Conservation (phyloP, 2,329 filamentous ascomycete genomes). For the Nemania sp. region DNA sequence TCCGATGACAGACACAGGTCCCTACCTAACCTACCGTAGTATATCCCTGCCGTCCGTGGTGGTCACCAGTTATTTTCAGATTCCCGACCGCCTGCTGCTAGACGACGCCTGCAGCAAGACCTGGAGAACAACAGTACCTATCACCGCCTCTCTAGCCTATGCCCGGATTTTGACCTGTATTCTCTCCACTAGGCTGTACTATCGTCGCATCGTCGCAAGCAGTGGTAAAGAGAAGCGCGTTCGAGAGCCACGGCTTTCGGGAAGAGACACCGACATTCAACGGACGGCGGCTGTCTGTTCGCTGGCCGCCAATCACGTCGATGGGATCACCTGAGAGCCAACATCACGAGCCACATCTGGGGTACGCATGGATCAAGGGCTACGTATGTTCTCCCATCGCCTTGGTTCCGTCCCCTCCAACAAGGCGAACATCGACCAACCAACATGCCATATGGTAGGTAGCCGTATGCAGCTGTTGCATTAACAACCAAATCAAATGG, state of each 20-base stretch:
- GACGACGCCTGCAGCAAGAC: constrained; percentile 34
- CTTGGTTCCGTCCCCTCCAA: constrained; percentile 3
- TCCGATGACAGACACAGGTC: neutral
- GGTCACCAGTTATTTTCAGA: constrained; percentile 15
- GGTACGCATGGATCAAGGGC: neutral
- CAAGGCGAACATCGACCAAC: neutral
- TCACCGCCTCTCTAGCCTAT: constrained; percentile 24
- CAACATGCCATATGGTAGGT: neutral
- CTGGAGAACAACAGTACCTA: constrained; percentile 9
- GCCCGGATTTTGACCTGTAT: constrained; percentile 1
- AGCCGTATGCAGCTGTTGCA: neutral
- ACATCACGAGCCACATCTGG: constrained; percentile 28
- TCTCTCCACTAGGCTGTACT: constrained; percentile 6
- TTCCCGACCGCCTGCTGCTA: constrained; percentile 23
- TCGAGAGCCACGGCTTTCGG: constrained; percentile 25
- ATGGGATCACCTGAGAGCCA: neutral
- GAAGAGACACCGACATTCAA: constrained; percentile 14
- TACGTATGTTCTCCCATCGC: neutral
- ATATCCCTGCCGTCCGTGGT: neutral
- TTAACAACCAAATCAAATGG: neutral
- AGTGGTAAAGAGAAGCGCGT: neutral
- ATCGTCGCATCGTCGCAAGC: constrained; percentile 8
- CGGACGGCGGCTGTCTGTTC: constrained; percentile 17
- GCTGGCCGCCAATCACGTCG: constrained; percentile 18
- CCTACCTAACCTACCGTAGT: neutral